Evolutionary conservation across 192 early-diverging fungal species (phyloP).

Genomic region (Coemansia sp.): DNA sequence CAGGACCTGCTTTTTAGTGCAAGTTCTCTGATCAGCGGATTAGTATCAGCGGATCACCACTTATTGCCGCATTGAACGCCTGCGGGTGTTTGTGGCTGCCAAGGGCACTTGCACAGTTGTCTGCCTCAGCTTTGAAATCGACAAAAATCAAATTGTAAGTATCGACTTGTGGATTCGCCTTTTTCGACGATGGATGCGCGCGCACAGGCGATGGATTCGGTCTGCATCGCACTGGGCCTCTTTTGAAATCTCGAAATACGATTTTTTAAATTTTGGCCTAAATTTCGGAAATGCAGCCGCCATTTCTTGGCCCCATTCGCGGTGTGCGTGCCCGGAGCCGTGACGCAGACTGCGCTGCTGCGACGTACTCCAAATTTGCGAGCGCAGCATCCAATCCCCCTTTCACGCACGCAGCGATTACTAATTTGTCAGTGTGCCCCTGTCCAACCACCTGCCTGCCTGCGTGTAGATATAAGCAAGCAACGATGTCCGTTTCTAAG

Average conservation of each 20-base stretch:
- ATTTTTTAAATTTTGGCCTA: not conserved
- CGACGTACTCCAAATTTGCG: too few species aligned
- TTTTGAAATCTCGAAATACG: slow-evolving; percentile 3
- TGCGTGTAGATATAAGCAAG: slow-evolving; percentile 33
- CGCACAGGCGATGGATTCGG: not conserved
- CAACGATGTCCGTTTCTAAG: slow-evolving; percentile 71
- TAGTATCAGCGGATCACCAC: not conserved
- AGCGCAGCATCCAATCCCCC: too few species aligned
- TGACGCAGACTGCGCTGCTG: too few species aligned
- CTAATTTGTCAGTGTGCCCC: not conserved
- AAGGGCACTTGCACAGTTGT: not conserved
- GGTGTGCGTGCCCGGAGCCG: too few species aligned
- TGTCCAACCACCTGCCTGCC: not conserved
- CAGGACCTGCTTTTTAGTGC: not conserved
- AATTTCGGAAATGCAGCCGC: not conserved
- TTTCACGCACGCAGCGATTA: too few species aligned
- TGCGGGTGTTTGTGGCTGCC: not conserved
- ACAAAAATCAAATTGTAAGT: slow-evolving; percentile 1
- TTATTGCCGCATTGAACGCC: not conserved
- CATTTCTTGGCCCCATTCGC: too few species aligned
- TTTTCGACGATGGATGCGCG: not conserved
- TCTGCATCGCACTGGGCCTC: not conserved
- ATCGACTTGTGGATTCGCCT: not conserved
- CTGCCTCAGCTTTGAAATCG: not conserved
- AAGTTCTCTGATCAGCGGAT: not conserved